A percentile compares a stretch with the other conserved stretches of the same genome.
Conservation (phyloP, 2,329 filamentous ascomycete species). For the Apiospora rasikravindrae region DNA sequence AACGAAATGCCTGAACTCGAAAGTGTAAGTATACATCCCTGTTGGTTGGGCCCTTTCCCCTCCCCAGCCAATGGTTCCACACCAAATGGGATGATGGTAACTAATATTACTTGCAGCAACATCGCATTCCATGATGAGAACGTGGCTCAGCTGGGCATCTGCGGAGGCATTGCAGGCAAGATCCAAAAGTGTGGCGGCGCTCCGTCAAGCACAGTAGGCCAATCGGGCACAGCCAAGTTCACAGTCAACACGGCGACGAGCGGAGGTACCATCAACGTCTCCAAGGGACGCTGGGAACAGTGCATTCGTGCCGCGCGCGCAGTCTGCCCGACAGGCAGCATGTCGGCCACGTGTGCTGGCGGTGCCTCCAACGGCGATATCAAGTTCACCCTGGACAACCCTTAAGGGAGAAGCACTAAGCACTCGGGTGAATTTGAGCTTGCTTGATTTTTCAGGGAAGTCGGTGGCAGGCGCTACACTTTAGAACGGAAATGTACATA, state of each 20-base stretch:
- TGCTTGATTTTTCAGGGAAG: not conserved
- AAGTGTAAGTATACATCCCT: constrained; percentile 41
- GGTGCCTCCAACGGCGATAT: constrained; percentile 54
- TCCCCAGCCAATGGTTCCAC: not conserved
- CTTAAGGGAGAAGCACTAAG: constrained; percentile 22
- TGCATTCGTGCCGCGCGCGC: constrained; percentile 59
- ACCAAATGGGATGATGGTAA: not conserved
- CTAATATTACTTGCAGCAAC: constrained; percentile 35
- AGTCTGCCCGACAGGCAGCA: constrained; percentile 55
- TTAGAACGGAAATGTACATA: constrained; percentile 3
- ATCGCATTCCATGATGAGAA: constrained; percentile 56
- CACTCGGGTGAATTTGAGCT: not conserved
- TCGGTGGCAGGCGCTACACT: not conserved
- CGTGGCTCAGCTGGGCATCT: constrained; percentile 54
- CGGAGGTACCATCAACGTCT: constrained; percentile 57
- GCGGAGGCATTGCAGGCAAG: constrained; percentile 55
- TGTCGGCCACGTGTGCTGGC: constrained; percentile 52
- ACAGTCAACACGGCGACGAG: constrained; percentile 46
- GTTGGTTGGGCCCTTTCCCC: not conserved
- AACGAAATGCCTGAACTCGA: constrained; percentile 47
- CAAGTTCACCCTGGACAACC: constrained; percentile 45
- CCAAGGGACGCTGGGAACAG: constrained; percentile 57
- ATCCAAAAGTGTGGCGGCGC: constrained; percentile 52
- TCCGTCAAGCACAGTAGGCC: constrained; percentile 50
- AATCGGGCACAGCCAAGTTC: constrained; percentile 55